Base-by-base conservation (phyloP, 306 rosid genomes). In the Oemleria cerasiformis region DNA sequence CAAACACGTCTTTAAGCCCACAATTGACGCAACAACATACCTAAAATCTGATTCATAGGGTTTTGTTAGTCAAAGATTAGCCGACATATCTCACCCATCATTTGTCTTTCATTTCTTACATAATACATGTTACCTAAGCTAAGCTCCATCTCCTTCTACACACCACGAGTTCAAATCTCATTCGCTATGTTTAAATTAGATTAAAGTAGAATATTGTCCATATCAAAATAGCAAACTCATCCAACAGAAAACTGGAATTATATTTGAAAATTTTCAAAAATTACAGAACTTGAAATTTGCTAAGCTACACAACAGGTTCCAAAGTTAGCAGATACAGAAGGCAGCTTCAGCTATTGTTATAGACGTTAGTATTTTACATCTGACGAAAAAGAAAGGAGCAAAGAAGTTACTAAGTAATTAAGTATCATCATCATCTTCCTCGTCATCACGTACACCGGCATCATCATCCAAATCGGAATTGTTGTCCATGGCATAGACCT, bases 381-480 rank as follows among this genome's bases (percentile, higher is more conserved):
- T 14, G 43, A 57, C 15, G 34, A 13, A 45, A 70, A 47, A 38
- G 67, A 41, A 8, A 76, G 6, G 65, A 65, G 71, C 15, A 39
- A 65, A 72, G 39, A 36, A 67, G 17, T 34, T 72, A 79, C 67
- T 70, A 75, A 55, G 58, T 75, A 73, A 79, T 64, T 70, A 77
- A 55, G 58, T 75, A 73, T 83, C 92, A 64, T 68, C 71, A 34
- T 81, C 82, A 21, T 42, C 70, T 65, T 82, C 86, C 16, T 67
- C 70, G 20, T 77, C 78, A 4, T 12, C 53, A 39, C 41, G 65
- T 15, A 67, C 78, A 15, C 19, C 56, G 55, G 64, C 80, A 80
- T 70, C 79, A 34, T 81, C 84, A 14, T 92, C 88, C 21, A 71
- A 76, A 71, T 67, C 80, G 25, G 72, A 74, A 40, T 73, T 51